Evolutionary conservation across 495 filamentous ascomycete species (phyloP).

Genomic region (Hyaloscypha finlandica): DNA sequence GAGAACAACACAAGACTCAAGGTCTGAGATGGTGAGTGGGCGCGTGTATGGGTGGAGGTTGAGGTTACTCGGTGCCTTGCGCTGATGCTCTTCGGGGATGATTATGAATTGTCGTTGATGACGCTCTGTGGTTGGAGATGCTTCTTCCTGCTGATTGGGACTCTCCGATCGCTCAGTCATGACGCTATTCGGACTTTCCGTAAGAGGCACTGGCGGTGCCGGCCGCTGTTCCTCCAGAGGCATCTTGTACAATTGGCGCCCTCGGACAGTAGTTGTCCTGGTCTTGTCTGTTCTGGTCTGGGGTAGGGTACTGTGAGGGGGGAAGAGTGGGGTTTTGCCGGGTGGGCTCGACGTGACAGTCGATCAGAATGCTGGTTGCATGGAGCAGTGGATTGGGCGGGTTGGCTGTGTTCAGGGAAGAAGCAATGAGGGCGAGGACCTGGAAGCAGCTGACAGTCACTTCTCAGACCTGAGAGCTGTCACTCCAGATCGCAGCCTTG

Average conservation of each 20-base stretch:
- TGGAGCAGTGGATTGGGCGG: not conserved
- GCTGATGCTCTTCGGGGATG: slow-evolving; percentile 21
- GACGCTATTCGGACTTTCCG: slow-evolving; percentile 22
- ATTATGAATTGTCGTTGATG: slow-evolving; percentile 25
- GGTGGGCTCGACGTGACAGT: not conserved
- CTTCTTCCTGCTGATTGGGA: slow-evolving; percentile 15
- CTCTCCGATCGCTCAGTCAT: slow-evolving; percentile 16
- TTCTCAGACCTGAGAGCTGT: not conserved
- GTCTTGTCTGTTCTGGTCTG: not conserved
- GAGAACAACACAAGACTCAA: slow-evolving; percentile 74
- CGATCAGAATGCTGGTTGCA: not conserved
- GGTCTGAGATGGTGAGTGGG: slow-evolving; percentile 68
- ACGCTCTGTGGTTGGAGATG: slow-evolving; percentile 3
- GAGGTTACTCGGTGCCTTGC: slow-evolving; percentile 10
- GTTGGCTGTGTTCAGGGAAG: not conserved
- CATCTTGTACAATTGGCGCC: not conserved
- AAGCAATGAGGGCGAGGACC: not conserved
- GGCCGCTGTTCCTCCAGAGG: slow-evolving; percentile 12
- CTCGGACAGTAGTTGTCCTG: not conserved
- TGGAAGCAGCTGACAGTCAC: no score
- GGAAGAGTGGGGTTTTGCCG: not conserved
- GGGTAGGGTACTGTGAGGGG: not conserved
- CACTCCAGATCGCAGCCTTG: not conserved
- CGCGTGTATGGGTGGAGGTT: slow-evolving; percentile 43
- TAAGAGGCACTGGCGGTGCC: slow-evolving; percentile 10